Percentiles rank a stretch among this genome's conserved stretches.
These are phyloP conservation scores for Chaetoceros tenuissimus DNA, from an alignment of 108 stramenopile genomes.

Conservation along the genomic window DNA sequence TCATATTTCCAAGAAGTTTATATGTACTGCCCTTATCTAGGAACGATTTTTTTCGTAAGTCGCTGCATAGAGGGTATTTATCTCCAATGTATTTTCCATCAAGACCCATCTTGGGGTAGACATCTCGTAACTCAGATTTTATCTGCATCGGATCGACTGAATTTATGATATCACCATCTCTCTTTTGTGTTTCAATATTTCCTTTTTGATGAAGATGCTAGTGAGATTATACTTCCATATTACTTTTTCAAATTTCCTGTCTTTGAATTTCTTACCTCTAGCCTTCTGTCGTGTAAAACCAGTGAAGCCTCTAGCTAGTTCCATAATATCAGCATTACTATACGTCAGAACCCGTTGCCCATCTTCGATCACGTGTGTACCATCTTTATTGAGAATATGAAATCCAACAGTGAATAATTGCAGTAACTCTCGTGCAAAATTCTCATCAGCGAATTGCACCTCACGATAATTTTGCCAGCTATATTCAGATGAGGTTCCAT, in stretches of 20 bases:
- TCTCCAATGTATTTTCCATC: conserved; percentile 30
- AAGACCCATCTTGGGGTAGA: conserved; percentile 29
- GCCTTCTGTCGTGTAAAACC: conserved; percentile 8
- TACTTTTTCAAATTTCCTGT: conserved; percentile 6
- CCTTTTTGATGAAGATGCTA: conserved; percentile 19
- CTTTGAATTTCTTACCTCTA: conserved; percentile 5
- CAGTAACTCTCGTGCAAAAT: conserved; percentile 53
- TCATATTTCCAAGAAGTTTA: conserved; percentile 20
- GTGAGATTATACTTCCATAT: conserved; percentile 21
- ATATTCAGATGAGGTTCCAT: conserved; percentile 30
- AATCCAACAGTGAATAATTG: conserved; percentile 69
- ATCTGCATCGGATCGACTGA: conserved; percentile 11
- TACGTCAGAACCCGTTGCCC: conserved; percentile 37
- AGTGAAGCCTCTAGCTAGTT: conserved; percentile 42
- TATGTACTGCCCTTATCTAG: conserved; percentile 21
- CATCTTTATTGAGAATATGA: conserved; percentile 45
- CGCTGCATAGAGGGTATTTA: conserved; percentile 25
- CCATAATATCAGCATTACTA: conserved; percentile 63
- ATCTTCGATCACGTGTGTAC: conserved; percentile 30
- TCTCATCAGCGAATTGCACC: conserved; percentile 32
- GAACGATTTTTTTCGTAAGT: conserved; percentile 13
- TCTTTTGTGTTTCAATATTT: conserved; percentile 30
- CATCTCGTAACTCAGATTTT: conserved; percentile 6
- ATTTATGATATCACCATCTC: too few species aligned
- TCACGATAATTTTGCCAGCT: conserved; percentile 14